Conservation (phyloP, 2,329 filamentous ascomycete species). For the Juglanconis oblonga region DNA sequence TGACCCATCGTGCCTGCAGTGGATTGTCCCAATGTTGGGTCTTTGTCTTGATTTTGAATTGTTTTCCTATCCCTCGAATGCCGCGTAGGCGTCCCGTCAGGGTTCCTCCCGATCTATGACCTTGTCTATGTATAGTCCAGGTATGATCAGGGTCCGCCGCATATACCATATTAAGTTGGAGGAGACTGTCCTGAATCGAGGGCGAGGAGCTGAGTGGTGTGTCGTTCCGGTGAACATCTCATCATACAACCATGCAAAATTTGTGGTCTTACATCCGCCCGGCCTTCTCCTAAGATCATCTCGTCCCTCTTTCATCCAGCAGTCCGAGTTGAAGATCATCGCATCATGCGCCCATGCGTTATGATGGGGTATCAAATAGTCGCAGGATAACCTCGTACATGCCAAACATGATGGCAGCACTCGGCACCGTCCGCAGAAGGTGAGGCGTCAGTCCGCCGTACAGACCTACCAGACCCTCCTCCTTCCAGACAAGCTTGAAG, state of each 20-base stretch:
- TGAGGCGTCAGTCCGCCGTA: constrained; percentile 93
- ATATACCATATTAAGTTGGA: background rate
- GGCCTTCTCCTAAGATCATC: background rate
- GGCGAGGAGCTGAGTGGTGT: background rate
- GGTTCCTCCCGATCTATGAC: background rate
- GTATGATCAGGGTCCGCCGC: background rate
- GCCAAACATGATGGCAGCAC: constrained; percentile 94
- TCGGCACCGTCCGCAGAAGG: constrained; percentile 85
- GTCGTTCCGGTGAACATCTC: background rate
- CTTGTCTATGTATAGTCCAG: background rate
- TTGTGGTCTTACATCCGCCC: background rate
- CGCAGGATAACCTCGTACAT: constrained; percentile 67
- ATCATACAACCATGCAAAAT: background rate
- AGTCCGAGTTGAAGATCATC: background rate
- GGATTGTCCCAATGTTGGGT: background rate
- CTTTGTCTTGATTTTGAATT: background rate
- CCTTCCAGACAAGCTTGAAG: constrained; percentile 81
- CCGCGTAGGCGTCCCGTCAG: background rate
- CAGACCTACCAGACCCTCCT: constrained; percentile 81
- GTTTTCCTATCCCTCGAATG: background rate
- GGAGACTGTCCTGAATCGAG: background rate
- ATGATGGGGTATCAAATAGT: constrained; percentile 35
- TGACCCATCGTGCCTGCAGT: background rate
- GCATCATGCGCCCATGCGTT: background rate
- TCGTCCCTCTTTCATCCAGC: background rate